Conservation (phyloP, 2,329 filamentous ascomycete species). For the Xylaria sp. region DNA sequence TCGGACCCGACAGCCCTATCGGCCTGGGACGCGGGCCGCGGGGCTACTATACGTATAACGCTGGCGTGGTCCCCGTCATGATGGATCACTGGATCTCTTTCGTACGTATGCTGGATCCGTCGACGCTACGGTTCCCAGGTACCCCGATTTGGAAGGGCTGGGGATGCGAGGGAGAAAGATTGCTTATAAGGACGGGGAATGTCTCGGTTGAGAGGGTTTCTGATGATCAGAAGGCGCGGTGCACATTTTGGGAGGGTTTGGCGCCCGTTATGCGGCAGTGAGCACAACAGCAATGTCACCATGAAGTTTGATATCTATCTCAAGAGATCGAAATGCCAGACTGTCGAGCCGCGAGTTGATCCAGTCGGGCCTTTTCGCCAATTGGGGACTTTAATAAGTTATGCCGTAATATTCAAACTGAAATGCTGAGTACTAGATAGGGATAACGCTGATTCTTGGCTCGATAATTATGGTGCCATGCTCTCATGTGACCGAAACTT, state of each 20-base stretch:
- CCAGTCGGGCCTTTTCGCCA: too few relatives aligned
- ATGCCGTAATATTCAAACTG: too few relatives aligned
- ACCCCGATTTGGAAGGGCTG: slow-evolving; percentile 57
- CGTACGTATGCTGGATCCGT: slow-evolving; percentile 57
- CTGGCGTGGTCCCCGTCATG: slow-evolving; percentile 56
- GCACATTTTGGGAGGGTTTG: slow-evolving; percentile 55
- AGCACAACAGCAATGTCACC: too few relatives aligned
- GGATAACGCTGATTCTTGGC: too few relatives aligned
- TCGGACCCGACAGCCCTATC: slow-evolving; percentile 55
- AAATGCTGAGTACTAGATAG: too few relatives aligned
- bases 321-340: too few relatives aligned
- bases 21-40: slow-evolving; percentile 41
- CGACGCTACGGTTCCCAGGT: slow-evolving; percentile 47
- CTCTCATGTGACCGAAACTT: too few relatives aligned
- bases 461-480: too few relatives aligned
- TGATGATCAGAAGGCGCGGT: slow-evolving; percentile 51
- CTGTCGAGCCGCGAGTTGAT: too few relatives aligned
- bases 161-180: slow-evolving; percentile 44
- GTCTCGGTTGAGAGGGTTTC: slow-evolving; percentile 53
- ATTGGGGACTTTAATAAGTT: too few relatives aligned
- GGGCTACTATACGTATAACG: slow-evolving; percentile 55
- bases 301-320: too few relatives aligned
- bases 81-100: slow-evolving; percentile 64
- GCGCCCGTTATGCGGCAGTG: slow-evolving; percentile 50
- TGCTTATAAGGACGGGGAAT: slow-evolving; percentile 55